Base-by-base conservation (phyloP, 1,139 yeast genomes). In the Blastobotrys aristatus region DNA sequence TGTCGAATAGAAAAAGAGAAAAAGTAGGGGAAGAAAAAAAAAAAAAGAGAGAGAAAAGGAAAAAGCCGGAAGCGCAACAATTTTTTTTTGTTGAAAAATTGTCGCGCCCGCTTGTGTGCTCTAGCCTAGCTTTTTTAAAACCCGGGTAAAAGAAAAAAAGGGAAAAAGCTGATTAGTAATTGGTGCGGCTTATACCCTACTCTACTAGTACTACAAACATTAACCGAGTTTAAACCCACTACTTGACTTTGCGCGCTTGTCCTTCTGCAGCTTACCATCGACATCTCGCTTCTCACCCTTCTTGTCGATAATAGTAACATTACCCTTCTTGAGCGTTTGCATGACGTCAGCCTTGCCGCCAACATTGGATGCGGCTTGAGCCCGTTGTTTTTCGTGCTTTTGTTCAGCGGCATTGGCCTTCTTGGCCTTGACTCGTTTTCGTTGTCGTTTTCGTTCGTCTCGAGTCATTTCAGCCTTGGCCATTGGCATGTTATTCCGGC, bases 341-440 rank as follows among this genome's bases (percentile, higher is more conserved):
- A 85, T 75, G 48, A 84, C 84, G 31, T 77, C 77, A 47, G 82
- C 79, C 55, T 75, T 76, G 67, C 76, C 76, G 47, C 76, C 78
- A 60, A 76, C 75, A 68, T 79, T 82, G 26, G 34, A 13, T 8
- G 38, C 47, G n/a, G 47, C 47, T 43, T 58, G 63, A 16, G 65
- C 56, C 54, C 57, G 56, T 52, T 61, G 51, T 56, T 57, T 62
- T 48, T 67, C 64, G 26, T 61, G 57, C 50, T 66, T 67, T 40
- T 61, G 61, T 47, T 70, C 67, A 44, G 72, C 71, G 44, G 73
- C 67, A 63, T 80, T 82, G 31, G 86, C 70, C 67, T 78, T 81
- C 75, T 82, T 84, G 65, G 96, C 81, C 77, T 89, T 90, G 60
- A 77, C 79, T 20, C 95, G 84, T 63, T 97, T 76, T 71, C 96